phyloP scores from a whole-genome alignment of 2,329 filamentous ascomycete species.

The Diaporthe sp. region DNA sequence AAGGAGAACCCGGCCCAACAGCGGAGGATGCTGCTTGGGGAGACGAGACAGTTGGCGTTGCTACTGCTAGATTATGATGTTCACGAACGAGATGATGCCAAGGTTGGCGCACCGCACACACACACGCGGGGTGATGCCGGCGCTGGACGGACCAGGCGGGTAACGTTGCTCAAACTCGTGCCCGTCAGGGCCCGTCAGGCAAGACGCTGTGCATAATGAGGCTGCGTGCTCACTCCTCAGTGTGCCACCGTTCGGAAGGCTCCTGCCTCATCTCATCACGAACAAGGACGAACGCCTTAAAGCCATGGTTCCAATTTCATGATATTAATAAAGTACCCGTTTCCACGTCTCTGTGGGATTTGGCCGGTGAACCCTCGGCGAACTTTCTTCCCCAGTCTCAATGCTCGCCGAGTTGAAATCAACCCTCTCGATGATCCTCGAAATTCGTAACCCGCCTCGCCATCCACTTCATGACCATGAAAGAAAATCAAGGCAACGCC shows the following conservation, averaged over 20 bases:
- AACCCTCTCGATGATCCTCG: not conserved
- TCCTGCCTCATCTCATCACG: not conserved
- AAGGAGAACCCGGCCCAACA: too few species aligned
- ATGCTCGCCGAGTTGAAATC: not conserved
- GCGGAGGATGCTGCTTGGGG: too few species aligned
- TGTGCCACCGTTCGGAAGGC: not conserved
- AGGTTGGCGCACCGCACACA: not conserved
- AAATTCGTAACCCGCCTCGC: not conserved
- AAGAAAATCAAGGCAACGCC: conserved; percentile 1
- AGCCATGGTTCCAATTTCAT: not conserved
- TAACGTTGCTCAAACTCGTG: not conserved
- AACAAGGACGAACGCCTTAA: too few species aligned
- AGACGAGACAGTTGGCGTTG: not conserved
- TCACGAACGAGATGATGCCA: not conserved
- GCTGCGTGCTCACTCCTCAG: not conserved
- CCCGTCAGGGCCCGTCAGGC: not conserved
- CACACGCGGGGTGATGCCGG: not conserved
- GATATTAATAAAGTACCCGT: not conserved
- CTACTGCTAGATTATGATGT: not conserved
- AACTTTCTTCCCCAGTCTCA: not conserved
- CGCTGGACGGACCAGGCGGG: not conserved
- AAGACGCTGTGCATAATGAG: not conserved
- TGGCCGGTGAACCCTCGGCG: not conserved
- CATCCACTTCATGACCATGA: not conserved
- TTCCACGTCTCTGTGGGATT: not conserved